Percentiles rank a stretch among this genome's conserved stretches.
These are phyloP conservation scores for Colletotrichum zoysiae DNA, from an alignment of 2,329 filamentous ascomycete species.

Conservation along the genomic window DNA sequence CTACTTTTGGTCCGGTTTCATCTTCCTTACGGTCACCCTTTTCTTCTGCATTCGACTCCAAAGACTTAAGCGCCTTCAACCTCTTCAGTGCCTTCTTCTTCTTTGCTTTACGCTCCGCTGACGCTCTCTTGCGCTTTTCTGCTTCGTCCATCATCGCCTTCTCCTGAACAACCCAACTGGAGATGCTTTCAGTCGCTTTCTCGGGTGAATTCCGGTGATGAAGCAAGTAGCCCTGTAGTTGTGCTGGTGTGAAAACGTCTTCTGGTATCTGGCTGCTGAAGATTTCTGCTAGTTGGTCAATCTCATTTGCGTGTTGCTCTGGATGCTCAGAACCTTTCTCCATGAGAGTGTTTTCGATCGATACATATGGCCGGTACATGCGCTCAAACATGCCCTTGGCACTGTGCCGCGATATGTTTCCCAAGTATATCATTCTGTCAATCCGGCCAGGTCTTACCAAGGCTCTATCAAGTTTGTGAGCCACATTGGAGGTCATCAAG, in stretches of 20 bases:
- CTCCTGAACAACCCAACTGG: conserved; percentile 27
- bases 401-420: conserved; percentile 59
- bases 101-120: conserved; percentile 17
- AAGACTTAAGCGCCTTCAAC: conserved; percentile 23
- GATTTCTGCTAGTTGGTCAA: conserved; percentile 1
- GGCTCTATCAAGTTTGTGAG: conserved; percentile 71
- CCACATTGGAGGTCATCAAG: conserved; percentile 79
- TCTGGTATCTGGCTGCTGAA: conserved; percentile 31
- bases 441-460: conserved; percentile 76
- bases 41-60: neutral
- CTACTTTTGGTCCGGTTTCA: neutral
- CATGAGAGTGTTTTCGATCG: accelerated
- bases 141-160: conserved; percentile 32
- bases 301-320: neutral
- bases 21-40: neutral
- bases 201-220: conserved; percentile 21
- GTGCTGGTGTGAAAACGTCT: conserved; percentile 34
- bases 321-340: neutral
- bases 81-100: conserved; percentile 28
- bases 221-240: conserved; percentile 34
- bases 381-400: conserved; percentile 39
- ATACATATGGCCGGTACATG: conserved; percentile 24
- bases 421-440: conserved; percentile 76
- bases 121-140: conserved; percentile 17
- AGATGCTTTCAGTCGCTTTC: neutral